Percentiles rank a stretch among this genome's conserved stretches.
Evolutionary conservation across 1,139 yeast species (phyloP).

Genomic region (Pichia sp.): DNA sequence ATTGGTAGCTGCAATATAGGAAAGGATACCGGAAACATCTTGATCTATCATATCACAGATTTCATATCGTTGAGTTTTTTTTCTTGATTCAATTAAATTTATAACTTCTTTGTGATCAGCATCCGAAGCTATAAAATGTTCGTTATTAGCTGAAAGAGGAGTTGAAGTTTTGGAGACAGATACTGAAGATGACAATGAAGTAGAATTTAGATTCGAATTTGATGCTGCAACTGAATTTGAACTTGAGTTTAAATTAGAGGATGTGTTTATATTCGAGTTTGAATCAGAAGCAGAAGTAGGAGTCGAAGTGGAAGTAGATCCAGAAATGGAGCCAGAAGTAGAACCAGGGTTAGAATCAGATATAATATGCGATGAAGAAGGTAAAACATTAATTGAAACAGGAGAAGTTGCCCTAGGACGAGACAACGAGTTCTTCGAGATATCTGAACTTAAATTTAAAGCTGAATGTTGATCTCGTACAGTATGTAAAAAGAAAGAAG

Average conservation of each 20-base stretch:
- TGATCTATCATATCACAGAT: conserved; percentile 15
- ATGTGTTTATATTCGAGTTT: neutral
- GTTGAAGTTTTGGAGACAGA: neutral
- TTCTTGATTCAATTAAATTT: neutral
- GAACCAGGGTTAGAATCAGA: too few relatives aligned
- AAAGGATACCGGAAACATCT: conserved; percentile 16
- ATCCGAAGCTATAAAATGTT: neutral
- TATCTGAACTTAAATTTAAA: neutral
- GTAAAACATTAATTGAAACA: too few relatives aligned
- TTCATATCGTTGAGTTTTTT: conserved; percentile 1
- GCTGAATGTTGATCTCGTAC: conserved; percentile 1
- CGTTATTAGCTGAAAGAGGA: neutral
- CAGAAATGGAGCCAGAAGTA: neutral
- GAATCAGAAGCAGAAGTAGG: neutral
- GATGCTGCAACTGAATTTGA: too few relatives aligned
- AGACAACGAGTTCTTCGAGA: neutral
- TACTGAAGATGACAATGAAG: neutral
- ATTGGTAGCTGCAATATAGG: conserved; percentile 37
- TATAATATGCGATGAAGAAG: too few relatives aligned
- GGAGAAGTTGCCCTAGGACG: too few relatives aligned
- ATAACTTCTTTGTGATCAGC: conserved; percentile 9
- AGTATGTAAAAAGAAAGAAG: conserved; percentile 1
- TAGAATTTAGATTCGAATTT: neutral
- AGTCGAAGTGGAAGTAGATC: neutral
- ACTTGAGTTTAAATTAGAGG: neutral